Conservation (phyloP, 495 filamentous ascomycete species). For the Neohortaea acidophila region DNA sequence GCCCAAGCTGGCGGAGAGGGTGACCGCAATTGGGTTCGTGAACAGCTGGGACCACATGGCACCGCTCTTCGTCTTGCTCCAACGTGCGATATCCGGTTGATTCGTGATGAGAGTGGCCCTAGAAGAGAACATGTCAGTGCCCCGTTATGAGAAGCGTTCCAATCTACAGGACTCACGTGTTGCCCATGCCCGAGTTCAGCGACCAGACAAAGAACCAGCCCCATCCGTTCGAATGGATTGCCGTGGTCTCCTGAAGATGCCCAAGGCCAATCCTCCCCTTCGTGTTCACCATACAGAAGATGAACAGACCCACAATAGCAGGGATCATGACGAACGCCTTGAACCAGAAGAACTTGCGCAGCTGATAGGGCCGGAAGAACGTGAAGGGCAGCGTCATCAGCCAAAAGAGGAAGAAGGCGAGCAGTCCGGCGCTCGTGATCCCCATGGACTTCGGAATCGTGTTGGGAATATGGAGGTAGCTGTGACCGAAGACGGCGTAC, state of each 20-base stretch:
- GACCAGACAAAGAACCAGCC: too few species aligned
- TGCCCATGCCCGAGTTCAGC: too few species aligned
- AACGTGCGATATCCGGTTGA: constrained; percentile 31
- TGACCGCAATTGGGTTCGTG: constrained; percentile 28
- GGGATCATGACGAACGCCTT: constrained; percentile 31
- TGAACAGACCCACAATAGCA: constrained; percentile 27
- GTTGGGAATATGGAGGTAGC: constrained; percentile 26
- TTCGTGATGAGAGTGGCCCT: constrained; percentile 31
- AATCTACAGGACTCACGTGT: too few species aligned
- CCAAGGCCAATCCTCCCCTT: constrained; percentile 25
- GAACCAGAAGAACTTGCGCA: constrained; percentile 42
- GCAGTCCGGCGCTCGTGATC: constrained; percentile 49
- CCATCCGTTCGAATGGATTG: too few species aligned
- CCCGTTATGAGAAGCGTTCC: too few species aligned
- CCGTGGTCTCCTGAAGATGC: constrained; percentile 16
- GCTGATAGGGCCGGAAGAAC: constrained; percentile 41
- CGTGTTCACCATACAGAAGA: constrained; percentile 29
- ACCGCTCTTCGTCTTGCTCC: constrained; percentile 25
- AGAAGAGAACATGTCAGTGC: too few species aligned
- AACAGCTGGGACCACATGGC: constrained; percentile 30
- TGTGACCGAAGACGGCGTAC: constrained; percentile 24
- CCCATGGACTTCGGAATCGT: constrained; percentile 35
- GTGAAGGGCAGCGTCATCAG: constrained; percentile 37
- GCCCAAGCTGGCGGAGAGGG: constrained; percentile 30
- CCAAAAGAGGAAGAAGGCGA: constrained; percentile 50